A percentile compares a stretch with the other conserved stretches of the same genome.
Conservation (phyloP, 73 alveolate genomes). For the Symbiodinium pilosum region DNA sequence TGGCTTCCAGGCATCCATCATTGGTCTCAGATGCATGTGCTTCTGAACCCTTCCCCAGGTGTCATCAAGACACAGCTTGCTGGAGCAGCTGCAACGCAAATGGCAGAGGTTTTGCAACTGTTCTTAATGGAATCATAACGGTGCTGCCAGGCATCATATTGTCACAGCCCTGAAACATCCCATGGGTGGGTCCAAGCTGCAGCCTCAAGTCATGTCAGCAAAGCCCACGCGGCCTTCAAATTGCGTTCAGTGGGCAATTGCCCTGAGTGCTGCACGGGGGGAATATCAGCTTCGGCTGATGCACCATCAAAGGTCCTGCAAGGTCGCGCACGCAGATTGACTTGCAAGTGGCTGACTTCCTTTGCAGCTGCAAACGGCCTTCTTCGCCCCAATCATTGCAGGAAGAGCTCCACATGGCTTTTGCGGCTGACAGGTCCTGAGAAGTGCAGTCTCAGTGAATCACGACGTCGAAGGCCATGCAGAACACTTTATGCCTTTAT, state of each 20-base stretch:
- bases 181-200: neutral
- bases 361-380: neutral
- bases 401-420: conserved; percentile 85
- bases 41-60: no score
- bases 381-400: conserved; percentile 81
- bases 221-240: neutral
- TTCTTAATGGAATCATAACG: no score
- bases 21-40: neutral
- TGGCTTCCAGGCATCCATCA: neutral
- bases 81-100: no score
- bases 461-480: no score
- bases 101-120: no score
- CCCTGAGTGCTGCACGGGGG: neutral
- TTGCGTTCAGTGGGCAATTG: no score
- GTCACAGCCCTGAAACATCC: neutral
- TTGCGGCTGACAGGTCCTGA: conserved; percentile 1
- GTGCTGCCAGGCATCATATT: neutral
- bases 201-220: neutral
- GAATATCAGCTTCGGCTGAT: conserved; percentile 5
- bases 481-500: no score
- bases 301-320: conserved; percentile 14
- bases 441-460: neutral
- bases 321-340: no score
- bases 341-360: no score
- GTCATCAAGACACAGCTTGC: no score